Conservation (phyloP, 108 stramenopile genomes). For the Conticribra guillardii region DNA sequence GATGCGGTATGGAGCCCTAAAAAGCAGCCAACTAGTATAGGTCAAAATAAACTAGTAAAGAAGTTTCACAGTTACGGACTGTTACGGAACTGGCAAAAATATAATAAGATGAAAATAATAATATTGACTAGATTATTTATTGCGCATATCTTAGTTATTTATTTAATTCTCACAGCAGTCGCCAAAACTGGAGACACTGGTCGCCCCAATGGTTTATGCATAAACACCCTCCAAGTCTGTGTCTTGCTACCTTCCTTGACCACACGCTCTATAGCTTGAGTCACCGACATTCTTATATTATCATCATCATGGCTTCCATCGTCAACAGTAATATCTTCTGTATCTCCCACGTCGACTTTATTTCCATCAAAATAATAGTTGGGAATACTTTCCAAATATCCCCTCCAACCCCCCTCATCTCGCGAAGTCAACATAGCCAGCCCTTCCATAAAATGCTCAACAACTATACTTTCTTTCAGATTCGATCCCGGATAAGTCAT, state of each 20-base stretch:
- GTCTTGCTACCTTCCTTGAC: constrained; percentile 35
- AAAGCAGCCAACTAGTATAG: no score
- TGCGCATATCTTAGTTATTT: constrained; percentile 9
- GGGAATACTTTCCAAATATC: constrained; percentile 43
- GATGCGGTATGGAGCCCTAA: no score
- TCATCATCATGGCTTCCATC: constrained; percentile 7
- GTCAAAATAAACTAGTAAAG: no score
- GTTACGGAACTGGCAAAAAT: no score
- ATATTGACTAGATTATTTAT: no score
- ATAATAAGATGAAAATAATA: no score
- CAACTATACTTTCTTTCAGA: constrained; percentile 66
- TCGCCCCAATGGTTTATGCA: constrained; percentile 71
- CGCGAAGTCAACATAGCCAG: constrained; percentile 69
- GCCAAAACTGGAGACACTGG: constrained; percentile 66
- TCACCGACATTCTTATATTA: constrained; percentile 42
- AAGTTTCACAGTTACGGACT: no score
- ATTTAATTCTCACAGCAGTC: constrained; percentile 79
- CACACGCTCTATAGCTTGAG: constrained; percentile 44
- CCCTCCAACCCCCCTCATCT: constrained; percentile 69
- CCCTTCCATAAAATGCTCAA: constrained; percentile 68
- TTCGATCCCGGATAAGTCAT: constrained; percentile 80
- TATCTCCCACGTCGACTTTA: background rate
- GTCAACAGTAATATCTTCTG: background rate
- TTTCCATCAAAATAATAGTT: constrained; percentile 23
- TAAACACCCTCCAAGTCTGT: constrained; percentile 70